Evolutionary conservation across 176 grass and related monocot genomes (phyloP).

Genomic region (Carex scoparia): DNA sequence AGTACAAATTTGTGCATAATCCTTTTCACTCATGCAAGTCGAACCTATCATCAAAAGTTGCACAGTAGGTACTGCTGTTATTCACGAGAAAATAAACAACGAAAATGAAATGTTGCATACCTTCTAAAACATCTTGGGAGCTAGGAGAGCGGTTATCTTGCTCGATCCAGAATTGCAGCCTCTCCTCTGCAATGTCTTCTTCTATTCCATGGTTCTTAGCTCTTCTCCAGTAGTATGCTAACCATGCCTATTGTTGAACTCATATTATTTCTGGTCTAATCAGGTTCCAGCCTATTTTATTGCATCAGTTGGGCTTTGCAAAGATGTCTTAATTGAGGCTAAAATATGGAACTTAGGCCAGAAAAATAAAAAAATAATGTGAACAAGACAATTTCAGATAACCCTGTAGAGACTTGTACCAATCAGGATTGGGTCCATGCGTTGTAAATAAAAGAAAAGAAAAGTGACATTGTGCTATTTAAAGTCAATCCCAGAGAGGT

Average conservation of each 20-base stretch:
- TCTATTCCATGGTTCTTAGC: slow-evolving; percentile 76
- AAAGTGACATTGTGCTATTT: background rate
- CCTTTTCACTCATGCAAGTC: too few relatives aligned
- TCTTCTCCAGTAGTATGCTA: slow-evolving; percentile 82
- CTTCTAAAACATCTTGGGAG: slow-evolving; percentile 61
- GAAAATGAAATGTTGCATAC: slow-evolving; percentile 28
- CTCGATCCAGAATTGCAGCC: slow-evolving; percentile 89
- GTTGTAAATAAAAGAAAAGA: slow-evolving; percentile 1
- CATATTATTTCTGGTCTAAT: background rate
- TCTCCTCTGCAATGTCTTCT: slow-evolving; percentile 97
- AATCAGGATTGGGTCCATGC: background rate
- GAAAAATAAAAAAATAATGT: background rate
- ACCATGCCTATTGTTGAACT: slow-evolving; percentile 63
- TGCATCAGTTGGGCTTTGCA: background rate
- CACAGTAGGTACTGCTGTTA: too few relatives aligned
- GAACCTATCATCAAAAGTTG: too few relatives aligned
- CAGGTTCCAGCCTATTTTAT: background rate
- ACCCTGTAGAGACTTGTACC: background rate
- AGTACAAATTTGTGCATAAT: background rate
- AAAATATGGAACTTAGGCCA: background rate
- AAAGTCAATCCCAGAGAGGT: background rate
- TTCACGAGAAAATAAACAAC: background rate
- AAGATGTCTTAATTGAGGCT: background rate
- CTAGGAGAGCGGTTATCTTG: slow-evolving; percentile 60
- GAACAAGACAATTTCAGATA: background rate